A percentile compares a stretch with the other conserved stretches of the same genome.
Conservation (phyloP, 208 protist species). For the Acanthamoeba sp. region DNA sequence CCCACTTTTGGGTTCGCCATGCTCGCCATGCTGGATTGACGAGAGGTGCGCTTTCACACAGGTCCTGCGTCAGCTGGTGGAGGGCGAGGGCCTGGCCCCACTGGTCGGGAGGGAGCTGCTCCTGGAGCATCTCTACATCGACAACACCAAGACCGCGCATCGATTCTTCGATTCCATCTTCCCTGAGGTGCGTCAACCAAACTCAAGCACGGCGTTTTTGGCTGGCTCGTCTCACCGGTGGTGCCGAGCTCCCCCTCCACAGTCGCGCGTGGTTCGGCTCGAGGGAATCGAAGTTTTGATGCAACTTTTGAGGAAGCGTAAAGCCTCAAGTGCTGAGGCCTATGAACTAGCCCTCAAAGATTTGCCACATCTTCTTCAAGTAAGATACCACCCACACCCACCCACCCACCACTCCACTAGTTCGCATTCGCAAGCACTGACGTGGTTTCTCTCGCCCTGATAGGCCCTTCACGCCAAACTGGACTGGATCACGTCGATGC, state of each 20-base stretch:
- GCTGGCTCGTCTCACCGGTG: too few relatives aligned
- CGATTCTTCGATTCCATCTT: constrained; percentile 28
- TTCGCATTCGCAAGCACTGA: too few relatives aligned
- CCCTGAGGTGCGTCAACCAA: neutral
- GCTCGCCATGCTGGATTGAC: too few relatives aligned
- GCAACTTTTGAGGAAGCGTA: neutral
- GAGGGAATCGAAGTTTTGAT: constrained; percentile 27
- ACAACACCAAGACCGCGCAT: neutral
- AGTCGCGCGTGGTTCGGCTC: constrained; percentile 34
- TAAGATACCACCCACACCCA: neutral
- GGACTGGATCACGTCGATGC: constrained; percentile 23
- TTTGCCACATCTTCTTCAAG: neutral
- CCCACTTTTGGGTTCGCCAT: too few relatives aligned
- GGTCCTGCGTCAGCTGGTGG: neutral
- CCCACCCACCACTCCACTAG: neutral
- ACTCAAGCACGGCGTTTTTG: too few relatives aligned
- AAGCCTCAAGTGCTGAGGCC: constrained; percentile 34
- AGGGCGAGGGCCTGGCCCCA: neutral
- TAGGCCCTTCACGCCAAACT: constrained; percentile 24
- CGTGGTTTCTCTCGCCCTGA: neutral
- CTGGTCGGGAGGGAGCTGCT: neutral
- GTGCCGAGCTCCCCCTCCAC: neutral
- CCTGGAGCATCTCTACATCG: constrained; percentile 17
- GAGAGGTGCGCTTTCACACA: too few relatives aligned
- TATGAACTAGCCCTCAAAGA: neutral